Base-by-base conservation (phyloP, 345 rosid species). In the Gossypium turneri region DNA sequence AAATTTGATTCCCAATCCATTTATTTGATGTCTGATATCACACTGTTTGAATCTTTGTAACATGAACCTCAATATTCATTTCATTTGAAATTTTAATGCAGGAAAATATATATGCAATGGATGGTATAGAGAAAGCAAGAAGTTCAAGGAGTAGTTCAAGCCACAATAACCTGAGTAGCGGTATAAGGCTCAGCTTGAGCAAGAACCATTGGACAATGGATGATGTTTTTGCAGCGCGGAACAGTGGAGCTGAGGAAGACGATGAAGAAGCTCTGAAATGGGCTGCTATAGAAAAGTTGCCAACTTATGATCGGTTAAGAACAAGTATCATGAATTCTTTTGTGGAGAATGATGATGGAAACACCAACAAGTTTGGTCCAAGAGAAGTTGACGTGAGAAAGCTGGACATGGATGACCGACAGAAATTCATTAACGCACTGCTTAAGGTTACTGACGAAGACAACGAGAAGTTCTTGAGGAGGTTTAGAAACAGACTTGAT, bases 201-300 rank as follows among this genome's bases (percentile, higher is more conserved):
- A 80, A 79, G 76, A 80, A 86, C 1, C 83, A 84, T 62, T 79
- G 88, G 86, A 80, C 78, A 72, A 67, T 90, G 78, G 98, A 90
- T 2, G 97, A 90, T 12, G 81, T 88, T 13, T 88, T 90, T 70
- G 77, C 83, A 6, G 77, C 92, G 1, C 78, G 89, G 57, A 79
- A 88, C 25, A 85, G 83, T 53, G 80, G 80, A 4, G 80, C 73
- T 61, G 44, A 7, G 2, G 88, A 82, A 44, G 94, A 89, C 65
- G 98, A 92, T 12, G 94, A 94, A 79, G 98, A 94, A 74, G 97
- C 97, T n/a, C 88, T 94, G 10, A 92, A 81, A 82, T 92, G 98
- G 98, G 97, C 97, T 4, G 97, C 98, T 52, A 89, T 94, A 24
- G 98, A 94, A 86, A 92, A 86, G 70, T 75, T 94, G 57, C 98